A percentile compares a stretch with the other conserved stretches of the same genome.
Evolutionary conservation across 495 filamentous ascomycete genomes (phyloP).

Genomic region (Evernia prunastri): DNA sequence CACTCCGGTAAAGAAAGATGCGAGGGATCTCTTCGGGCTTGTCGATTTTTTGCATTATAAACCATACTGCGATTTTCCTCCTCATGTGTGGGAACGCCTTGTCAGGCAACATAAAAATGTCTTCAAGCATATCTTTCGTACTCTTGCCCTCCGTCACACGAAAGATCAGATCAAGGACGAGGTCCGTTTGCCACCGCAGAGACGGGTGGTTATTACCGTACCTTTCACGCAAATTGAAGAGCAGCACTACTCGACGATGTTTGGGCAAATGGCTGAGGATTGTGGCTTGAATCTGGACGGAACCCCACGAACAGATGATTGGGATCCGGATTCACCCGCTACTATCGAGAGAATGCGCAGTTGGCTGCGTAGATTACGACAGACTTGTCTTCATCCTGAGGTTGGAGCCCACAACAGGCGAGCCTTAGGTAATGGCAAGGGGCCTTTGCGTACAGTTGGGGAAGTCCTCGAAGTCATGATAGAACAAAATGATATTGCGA

Average conservation of each 20-base stretch:
- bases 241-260: conserved; percentile 70
- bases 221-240: conserved; percentile 86
- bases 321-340: conserved; percentile 53
- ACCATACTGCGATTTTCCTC: conserved; percentile 56
- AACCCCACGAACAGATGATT: conserved; percentile 49
- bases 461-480: conserved; percentile 88
- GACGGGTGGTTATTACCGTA: conserved; percentile 77
- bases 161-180: conserved; percentile 75
- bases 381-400: conserved; percentile 81
- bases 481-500: conserved; percentile 60
- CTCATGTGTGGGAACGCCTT: conserved; percentile 60
- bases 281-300: conserved; percentile 61
- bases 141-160: conserved; percentile 73
- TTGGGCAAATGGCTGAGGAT: conserved; percentile 62
- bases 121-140: conserved; percentile 59
- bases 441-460: conserved; percentile 66
- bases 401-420: conserved; percentile 62
- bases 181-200: conserved; percentile 60
- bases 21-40: conserved; percentile 61
- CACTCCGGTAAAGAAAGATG: conserved; percentile 75
- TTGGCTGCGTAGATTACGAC: conserved; percentile 67
- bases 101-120: conserved; percentile 50
- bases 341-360: conserved; percentile 59
- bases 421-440: conserved; percentile 56
- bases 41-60: conserved; percentile 73